Base-by-base conservation (phyloP, 2,329 filamentous ascomycete genomes). In the Chaetothyriales sp. region DNA sequence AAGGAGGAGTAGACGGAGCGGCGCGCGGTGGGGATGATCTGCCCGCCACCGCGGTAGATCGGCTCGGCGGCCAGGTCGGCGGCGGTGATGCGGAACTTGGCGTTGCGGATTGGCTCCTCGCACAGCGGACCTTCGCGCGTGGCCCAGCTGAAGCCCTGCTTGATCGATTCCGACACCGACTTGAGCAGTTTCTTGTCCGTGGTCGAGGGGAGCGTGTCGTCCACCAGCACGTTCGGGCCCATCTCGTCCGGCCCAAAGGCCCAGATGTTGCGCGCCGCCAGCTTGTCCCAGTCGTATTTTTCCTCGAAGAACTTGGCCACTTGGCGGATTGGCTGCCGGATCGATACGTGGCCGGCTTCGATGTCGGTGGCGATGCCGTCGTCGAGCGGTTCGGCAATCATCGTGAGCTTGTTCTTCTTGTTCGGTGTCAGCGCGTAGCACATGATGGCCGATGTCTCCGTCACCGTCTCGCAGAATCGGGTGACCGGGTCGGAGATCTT, bases 381-480 rank as follows among this genome's bases (percentile, higher is more conserved):
- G 59, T 98, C 92, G 12, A 98, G 73, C 32, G 92, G 90, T 66
- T 98, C 92, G 2, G 92, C 92, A 51, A 96, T 85, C 86, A 98
- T 95, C 36, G 92, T 96, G 62, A 98, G 84, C 67, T 94, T 95
- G 73, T 98, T 98, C 73, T 95, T 95, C 72, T 98, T 98, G 72
- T 98, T 98, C 1, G 92, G 92, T 2, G 92, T 96, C 60, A 95
- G 81, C 19, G 92, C 90, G 66, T 95, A 98, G 70, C 92, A 98
- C 70, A 95, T 95, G 53, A 94, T 95, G 18, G 89, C 89, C 18
- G 88, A 95, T 59, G 92, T 94, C 66, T 98, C 92, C 39, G 95
- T 88, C 22, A 95, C 90, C 0, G 92, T 98, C 70, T 98, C 92
- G 68, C 88, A 95, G 74, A 98, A 98, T 46, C 92, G 78, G 15